phyloP scores from a whole-genome alignment of 73 alveolate species.

The Paramecium caudatum region DNA sequence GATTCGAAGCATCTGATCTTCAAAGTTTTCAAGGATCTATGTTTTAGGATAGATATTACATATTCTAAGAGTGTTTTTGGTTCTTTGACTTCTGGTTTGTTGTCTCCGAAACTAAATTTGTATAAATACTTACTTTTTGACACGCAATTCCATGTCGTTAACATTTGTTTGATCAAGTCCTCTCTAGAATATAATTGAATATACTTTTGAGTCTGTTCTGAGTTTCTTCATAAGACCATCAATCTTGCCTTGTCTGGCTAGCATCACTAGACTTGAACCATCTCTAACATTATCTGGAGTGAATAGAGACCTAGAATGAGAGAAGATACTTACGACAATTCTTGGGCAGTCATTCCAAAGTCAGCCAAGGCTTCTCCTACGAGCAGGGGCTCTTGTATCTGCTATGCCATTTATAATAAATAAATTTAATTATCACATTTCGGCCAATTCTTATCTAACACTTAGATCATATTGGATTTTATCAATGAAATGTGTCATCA shows the following conservation, averaged over 20 bases:
- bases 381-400: not conserved
- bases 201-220: slow-evolving; percentile 81
- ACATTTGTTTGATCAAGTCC: slow-evolving; percentile 59
- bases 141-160: not conserved
- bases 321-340: not conserved
- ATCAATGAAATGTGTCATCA: not conserved
- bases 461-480: not conserved
- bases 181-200: slow-evolving; percentile 68
- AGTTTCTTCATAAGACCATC: slow-evolving; percentile 81
- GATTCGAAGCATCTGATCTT: slow-evolving; percentile 94
- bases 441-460: not conserved
- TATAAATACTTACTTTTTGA: not conserved
- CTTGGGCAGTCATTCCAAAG: slow-evolving; percentile 65
- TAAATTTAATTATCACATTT: slow-evolving; percentile 28
- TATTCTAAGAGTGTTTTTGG: slow-evolving; percentile 70
- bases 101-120: slow-evolving; percentile 70
- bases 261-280: slow-evolving; percentile 70
- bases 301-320: slow-evolving; percentile 25
- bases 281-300: slow-evolving; percentile 74
- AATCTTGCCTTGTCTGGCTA: slow-evolving; percentile 82
- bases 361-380: slow-evolving; percentile 34
- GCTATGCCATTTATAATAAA: slow-evolving; percentile 14
- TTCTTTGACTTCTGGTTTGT: slow-evolving; percentile 74
- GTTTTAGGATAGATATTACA: not conserved
- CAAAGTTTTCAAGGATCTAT: slow-evolving; percentile 92